Evolutionary conservation across 2,329 filamentous ascomycete genomes (phyloP).

Genomic region (Chaetothyriales sp.): DNA sequence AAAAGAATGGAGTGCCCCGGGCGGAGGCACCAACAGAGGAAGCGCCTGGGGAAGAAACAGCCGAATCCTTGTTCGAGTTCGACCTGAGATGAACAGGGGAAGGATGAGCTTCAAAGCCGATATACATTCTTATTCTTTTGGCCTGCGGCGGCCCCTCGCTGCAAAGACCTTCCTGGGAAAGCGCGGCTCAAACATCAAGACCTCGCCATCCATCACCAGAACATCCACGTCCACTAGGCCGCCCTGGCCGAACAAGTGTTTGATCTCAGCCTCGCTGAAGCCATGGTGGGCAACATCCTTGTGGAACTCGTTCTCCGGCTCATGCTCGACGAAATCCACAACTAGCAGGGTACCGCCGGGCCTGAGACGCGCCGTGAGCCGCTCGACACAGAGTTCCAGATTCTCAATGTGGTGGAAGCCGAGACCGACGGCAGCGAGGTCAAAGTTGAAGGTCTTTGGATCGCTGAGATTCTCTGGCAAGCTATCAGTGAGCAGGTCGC

Average conservation of each 20-base stretch:
- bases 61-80: constrained; percentile 6
- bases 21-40: constrained; percentile 5
- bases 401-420: constrained; percentile 56
- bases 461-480: constrained; percentile 40
- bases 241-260: constrained; percentile 47
- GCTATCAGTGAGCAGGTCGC: constrained; percentile 39
- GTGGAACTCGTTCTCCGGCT: constrained; percentile 10
- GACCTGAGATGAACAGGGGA: not conserved
- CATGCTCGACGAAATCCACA: constrained; percentile 49
- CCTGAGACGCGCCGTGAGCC: constrained; percentile 46
- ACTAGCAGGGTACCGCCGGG: constrained; percentile 53
- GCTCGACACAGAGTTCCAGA: constrained; percentile 42
- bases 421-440: constrained; percentile 47
- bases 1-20: constrained; percentile 15
- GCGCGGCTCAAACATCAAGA: constrained; percentile 1
- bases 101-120: not conserved
- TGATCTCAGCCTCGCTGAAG: constrained; percentile 46
- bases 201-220: constrained; percentile 9
- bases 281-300: constrained; percentile 50
- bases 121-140: not conserved
- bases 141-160: constrained; percentile 11
- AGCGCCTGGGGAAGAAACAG: constrained; percentile 2
- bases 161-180: constrained; percentile 12
- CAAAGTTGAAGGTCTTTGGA: constrained; percentile 52
- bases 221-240: constrained; percentile 31